A percentile compares a stretch with the other conserved stretches of the same genome.
These are phyloP conservation scores for Suillus brevipes DNA, from an alignment of 768 basidiomycete genomes.

Conservation along the genomic window DNA sequence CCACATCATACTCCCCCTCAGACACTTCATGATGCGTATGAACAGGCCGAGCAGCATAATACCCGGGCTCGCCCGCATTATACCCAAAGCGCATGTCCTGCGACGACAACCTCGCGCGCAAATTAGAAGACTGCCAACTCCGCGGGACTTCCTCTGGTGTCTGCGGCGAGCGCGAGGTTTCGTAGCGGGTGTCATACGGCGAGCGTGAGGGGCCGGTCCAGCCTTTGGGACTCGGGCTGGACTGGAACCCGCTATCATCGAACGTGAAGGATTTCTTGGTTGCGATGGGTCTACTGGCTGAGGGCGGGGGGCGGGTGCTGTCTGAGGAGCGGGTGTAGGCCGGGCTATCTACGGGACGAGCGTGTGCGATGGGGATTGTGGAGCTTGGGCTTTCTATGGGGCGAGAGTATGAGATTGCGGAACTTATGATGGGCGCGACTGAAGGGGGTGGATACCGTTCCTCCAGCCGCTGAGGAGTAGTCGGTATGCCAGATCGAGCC, in stretches of 20 bases:
- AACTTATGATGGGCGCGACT: background rate
- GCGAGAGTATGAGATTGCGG: constrained; percentile 4
- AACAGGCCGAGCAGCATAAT: constrained; percentile 19
- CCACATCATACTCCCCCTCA: constrained; percentile 32
- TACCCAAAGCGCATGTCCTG: constrained; percentile 31
- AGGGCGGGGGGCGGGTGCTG: constrained; percentile 22
- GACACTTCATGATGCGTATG: constrained; percentile 32
- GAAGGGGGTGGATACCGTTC: constrained; percentile 17
- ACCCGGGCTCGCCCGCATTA: constrained; percentile 22
- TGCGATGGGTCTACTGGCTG: constrained; percentile 34
- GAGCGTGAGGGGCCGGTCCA: constrained; percentile 25
- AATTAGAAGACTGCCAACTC: constrained; percentile 32
- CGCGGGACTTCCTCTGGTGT: constrained; percentile 29
- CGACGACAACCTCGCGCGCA: constrained; percentile 27
- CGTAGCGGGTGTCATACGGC: constrained; percentile 30
- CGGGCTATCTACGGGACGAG: constrained; percentile 3
- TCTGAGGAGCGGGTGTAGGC: constrained; percentile 14
- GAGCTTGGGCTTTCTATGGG: background rate
- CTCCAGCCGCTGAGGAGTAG: constrained; percentile 14
- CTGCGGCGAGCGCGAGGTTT: constrained; percentile 32
- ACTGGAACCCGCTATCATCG: constrained; percentile 26
- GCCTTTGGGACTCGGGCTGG: constrained; percentile 22
- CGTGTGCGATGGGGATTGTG: background rate
- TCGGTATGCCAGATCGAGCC: constrained; percentile 17
- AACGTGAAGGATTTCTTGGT: constrained; percentile 26